Conservation (phyloP, 495 filamentous ascomycete genomes). For the Podospora conica region DNA sequence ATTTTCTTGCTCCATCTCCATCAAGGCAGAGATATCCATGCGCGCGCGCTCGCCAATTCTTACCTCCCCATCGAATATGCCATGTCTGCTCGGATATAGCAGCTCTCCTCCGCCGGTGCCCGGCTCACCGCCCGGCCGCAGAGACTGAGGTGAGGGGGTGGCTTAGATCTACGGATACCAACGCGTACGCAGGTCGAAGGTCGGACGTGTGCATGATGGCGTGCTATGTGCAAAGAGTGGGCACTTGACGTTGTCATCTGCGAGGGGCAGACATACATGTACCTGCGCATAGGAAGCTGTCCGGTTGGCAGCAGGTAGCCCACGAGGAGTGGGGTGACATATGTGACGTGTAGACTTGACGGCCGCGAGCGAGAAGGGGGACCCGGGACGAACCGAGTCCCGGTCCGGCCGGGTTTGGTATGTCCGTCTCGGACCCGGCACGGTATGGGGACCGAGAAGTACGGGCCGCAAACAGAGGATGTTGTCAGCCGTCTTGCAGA, state of each 20-base stretch:
- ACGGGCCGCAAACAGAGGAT: no score
- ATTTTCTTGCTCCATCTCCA: neutral
- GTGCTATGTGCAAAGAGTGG: neutral
- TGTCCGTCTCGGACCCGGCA: neutral
- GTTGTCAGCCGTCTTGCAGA: neutral
- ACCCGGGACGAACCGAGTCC: neutral
- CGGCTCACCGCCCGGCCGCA: neutral
- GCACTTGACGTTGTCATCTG: neutral
- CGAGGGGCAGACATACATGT: neutral
- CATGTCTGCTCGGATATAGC: neutral
- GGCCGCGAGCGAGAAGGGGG: neutral
- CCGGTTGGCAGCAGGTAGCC: no score
- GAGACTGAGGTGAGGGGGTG: neutral
- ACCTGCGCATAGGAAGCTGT: no score
- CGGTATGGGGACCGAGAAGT: neutral
- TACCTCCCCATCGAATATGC: neutral
- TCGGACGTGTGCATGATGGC: neutral
- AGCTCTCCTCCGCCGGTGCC: neutral
- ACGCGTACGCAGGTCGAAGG: neutral
- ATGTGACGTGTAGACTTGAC: no score
- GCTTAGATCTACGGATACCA: neutral
- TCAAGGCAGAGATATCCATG: neutral
- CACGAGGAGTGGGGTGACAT: no score
- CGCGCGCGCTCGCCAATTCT: neutral
- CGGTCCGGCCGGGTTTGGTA: neutral